Conservation (phyloP, 768 basidiomycete genomes). For the Sarcodon sp. region DNA sequence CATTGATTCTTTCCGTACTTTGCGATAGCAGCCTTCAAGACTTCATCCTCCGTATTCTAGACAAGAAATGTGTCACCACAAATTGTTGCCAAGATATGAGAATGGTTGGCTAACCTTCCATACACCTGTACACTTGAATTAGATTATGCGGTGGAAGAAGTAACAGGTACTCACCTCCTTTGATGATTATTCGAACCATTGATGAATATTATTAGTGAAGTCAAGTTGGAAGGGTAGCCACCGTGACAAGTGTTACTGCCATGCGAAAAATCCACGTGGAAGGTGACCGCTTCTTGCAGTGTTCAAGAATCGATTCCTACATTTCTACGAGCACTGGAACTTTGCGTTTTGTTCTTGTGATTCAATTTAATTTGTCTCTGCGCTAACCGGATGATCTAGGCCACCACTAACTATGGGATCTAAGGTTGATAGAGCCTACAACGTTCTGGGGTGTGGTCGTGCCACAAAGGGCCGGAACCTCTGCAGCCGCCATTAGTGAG, state of each 20-base stretch:
- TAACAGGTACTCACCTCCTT: constrained; percentile 48
- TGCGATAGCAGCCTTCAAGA: constrained; percentile 96
- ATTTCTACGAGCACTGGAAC: no score
- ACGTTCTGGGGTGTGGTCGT: no score
- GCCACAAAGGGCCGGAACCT: no score
- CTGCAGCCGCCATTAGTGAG: no score
- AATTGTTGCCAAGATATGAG: constrained; percentile 2
- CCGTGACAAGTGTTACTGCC: neutral
- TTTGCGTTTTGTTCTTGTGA: no score
- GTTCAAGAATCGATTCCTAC: no score
- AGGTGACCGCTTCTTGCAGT: no score
- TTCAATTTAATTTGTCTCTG: no score
- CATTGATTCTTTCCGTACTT: constrained; percentile 98
- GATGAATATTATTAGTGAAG: neutral
- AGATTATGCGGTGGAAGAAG: neutral
- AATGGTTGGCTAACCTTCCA: constrained; percentile 50
- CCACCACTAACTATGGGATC: no score
- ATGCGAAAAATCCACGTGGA: neutral
- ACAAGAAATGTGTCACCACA: neutral
- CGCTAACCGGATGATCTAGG: no score
- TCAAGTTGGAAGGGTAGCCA: neutral
- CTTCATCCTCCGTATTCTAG: constrained; percentile 95
- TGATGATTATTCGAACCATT: constrained; percentile 88
- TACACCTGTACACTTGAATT: constrained; percentile 18
- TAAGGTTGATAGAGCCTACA: no score